phyloP scores from a whole-genome alignment of 1,139 yeast species.

The Ashbya aceris region DNA sequence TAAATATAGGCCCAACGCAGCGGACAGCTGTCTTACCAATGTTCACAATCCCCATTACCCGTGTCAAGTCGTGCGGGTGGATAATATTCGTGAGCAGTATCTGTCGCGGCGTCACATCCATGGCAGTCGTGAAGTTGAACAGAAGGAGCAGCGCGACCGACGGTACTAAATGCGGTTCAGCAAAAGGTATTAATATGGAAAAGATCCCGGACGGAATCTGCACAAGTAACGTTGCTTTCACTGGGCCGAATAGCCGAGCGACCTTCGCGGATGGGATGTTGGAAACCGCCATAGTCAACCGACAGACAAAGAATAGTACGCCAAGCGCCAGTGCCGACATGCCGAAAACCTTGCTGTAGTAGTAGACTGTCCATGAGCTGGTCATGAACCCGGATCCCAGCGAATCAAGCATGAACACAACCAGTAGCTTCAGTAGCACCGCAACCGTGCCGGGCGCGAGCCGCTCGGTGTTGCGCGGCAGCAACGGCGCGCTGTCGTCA shows the following conservation, averaged over 20 bases:
- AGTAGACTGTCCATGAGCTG: conserved; percentile 78
- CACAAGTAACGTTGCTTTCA: conserved; percentile 62
- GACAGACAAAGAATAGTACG: conserved; percentile 50
- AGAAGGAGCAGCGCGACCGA: conserved; percentile 24
- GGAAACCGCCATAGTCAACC: conserved; percentile 50
- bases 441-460: conserved; percentile 26
- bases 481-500: conserved; percentile 23
- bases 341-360: conserved; percentile 37
- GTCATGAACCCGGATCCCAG: conserved; percentile 86
- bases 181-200: conserved; percentile 46
- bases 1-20: conserved; percentile 69
- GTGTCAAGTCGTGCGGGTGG: conserved; percentile 53
- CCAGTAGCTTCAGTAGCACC: conserved; percentile 32
- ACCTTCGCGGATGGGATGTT: conserved; percentile 57
- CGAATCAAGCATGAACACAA: conserved; percentile 65
- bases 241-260: conserved; percentile 65
- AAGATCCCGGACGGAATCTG: conserved; percentile 73
- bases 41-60: conserved; percentile 77
- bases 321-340: conserved; percentile 34
- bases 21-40: conserved; percentile 80
- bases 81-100: conserved; percentile 63
- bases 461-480: conserved; percentile 8
- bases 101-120: conserved; percentile 92
- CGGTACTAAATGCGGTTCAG: conserved; percentile 18
- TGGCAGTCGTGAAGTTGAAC: conserved; percentile 44